These are phyloP conservation scores for Solanum phureja DNA, from an alignment of 257 asterid species.

Conservation along the genomic window DNA sequence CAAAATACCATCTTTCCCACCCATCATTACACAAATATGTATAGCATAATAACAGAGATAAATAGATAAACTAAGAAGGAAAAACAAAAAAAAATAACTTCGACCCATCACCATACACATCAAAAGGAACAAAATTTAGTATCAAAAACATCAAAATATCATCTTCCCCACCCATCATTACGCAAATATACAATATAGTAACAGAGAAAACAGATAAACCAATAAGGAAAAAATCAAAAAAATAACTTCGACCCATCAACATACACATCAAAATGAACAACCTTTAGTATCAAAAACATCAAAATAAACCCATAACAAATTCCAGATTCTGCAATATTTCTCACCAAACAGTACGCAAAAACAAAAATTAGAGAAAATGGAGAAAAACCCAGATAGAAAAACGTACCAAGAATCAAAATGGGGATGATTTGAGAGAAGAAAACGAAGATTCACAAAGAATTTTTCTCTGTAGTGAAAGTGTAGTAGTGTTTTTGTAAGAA, in stretches of 20 bases:
- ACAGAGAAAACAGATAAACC: neutral
- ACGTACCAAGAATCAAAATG: conserved; percentile 3
- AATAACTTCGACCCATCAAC: neutral
- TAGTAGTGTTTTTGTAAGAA: neutral
- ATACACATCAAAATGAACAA: neutral
- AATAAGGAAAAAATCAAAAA: neutral
- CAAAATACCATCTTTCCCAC: neutral
- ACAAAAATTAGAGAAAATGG: neutral
- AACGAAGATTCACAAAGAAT: neutral
- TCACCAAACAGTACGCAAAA: neutral
- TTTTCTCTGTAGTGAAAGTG: neutral
- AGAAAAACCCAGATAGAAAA: neutral
- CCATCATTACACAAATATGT: neutral
- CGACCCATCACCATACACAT: neutral
- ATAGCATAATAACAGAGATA: neutral
- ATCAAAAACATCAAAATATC: neutral
- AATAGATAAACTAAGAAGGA: neutral
- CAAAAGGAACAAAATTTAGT: neutral
- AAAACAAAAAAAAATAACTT: neutral
- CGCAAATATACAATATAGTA: neutral
- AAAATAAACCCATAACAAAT: neutral
- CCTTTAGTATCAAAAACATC: neutral
- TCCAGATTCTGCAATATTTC: neutral
- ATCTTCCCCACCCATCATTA: neutral
- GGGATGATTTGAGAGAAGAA: neutral